phyloP scores from a whole-genome alignment of 2,329 filamentous ascomycete genomes.

The Xenosphaeropsis pyriputrescens region DNA sequence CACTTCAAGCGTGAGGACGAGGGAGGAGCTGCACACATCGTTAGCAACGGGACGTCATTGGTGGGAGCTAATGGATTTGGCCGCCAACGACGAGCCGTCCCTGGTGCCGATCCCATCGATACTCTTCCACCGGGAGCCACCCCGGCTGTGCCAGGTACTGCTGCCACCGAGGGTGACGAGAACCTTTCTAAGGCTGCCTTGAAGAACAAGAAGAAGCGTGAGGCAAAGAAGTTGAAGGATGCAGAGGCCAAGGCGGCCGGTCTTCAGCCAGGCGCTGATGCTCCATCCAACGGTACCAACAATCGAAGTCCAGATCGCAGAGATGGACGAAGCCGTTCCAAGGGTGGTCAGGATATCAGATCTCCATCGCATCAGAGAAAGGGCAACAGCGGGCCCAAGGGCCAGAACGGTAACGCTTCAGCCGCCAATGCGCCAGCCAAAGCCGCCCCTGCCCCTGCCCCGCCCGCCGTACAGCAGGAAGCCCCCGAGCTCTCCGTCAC shows the following conservation, averaged over 20 bases:
- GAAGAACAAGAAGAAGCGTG: conserved; percentile 98
- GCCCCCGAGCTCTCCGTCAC: conserved; percentile 35
- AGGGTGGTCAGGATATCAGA: conserved; percentile 16
- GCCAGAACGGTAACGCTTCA: conserved; percentile 17
- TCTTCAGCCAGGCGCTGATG: conserved; percentile 15
- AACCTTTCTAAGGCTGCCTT: conserved; percentile 68
- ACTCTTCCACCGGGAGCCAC: conserved; percentile 54
- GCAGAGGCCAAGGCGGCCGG: conserved; percentile 44
- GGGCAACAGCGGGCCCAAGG: conserved; percentile 13
- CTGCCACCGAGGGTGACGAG: conserved; percentile 37
- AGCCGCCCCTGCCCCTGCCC: conserved; percentile 11
- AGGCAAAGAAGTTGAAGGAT: conserved; percentile 82
- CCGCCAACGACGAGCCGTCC: conserved; percentile 59
- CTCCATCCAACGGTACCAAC: conserved; percentile 32
- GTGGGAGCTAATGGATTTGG: conserved; percentile 64
- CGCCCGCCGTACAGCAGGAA: conserved; percentile 1
- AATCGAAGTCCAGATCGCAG: conserved; percentile 54
- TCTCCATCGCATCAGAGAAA: conserved; percentile 26
- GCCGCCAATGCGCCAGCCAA: conserved; percentile 8
- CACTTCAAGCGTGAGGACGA: conserved; percentile 98
- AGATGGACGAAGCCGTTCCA: conserved; percentile 35
- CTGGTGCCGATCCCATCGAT: conserved; percentile 66
- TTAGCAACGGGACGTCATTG: conserved; percentile 62
- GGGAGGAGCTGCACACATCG: conserved; percentile 74
- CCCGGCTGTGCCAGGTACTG: conserved; percentile 46